A percentile compares a stretch with the other conserved stretches of the same genome.
Conservation (phyloP, 2,329 filamentous ascomycete species). For the Penicillium oxalicum region DNA sequence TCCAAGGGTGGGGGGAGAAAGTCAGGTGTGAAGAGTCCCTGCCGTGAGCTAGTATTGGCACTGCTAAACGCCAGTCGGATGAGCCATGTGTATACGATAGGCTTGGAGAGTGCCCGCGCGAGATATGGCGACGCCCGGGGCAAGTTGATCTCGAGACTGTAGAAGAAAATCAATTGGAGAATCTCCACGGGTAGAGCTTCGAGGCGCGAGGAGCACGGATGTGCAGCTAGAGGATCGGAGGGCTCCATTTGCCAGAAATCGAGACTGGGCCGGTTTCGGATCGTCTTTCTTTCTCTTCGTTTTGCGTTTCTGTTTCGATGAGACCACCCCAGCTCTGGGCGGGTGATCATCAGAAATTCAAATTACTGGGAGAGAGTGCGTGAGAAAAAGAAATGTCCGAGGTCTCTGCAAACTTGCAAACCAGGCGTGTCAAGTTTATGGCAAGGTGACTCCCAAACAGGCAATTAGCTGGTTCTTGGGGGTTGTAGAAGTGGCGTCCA, state of each 20-base stretch:
- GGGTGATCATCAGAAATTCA: no score
- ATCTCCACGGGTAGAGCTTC: conserved; percentile 46
- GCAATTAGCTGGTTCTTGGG: no score
- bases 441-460: no score
- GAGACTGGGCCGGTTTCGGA: background rate
- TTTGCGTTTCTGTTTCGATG: no score
- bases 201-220: conserved; percentile 29
- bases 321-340: no score
- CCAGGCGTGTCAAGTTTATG: no score
- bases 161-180: conserved; percentile 48
- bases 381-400: no score
- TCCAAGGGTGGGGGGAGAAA: conserved; percentile 36
- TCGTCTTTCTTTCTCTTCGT: no score
- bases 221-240: conserved; percentile 4
- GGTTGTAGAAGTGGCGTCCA: no score
- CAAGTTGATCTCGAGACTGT: conserved; percentile 44
- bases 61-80: conserved; percentile 41
- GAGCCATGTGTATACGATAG: conserved; percentile 40
- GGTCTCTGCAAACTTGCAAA: no score
- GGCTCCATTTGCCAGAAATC: conserved; percentile 13
- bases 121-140: conserved; percentile 41
- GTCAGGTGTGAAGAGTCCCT: conserved; percentile 32
- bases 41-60: conserved; percentile 25
- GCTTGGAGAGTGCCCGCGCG: conserved; percentile 35
- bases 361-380: no score